Evolutionary conservation across 768 basidiomycete species (phyloP), one percentile per base, ranked within the genome.

Genomic region (Mycena pura): DNA sequence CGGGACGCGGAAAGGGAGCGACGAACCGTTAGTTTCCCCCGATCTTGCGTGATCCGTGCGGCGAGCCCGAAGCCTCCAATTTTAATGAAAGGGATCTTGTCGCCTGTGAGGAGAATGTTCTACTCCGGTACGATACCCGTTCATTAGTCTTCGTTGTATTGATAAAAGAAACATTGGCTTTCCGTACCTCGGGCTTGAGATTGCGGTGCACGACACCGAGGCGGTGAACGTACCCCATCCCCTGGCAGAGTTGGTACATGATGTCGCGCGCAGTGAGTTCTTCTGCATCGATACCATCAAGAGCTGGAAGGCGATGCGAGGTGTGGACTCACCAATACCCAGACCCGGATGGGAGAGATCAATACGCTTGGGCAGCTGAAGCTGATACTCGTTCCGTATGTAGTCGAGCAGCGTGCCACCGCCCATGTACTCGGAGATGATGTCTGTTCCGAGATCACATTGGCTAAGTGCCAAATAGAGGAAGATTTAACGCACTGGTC

Each of bases 211-310:
- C 52, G 31, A 61, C 36, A 2, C 60, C 53, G 7, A 28, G 52
- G 3, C 32, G 22, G 41, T 61, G 60, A n/a, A 61, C 9, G 36
- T 61, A 44, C 31, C 52, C 22, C 60, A 61, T 49, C 7, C 46
- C 60, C 21, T 61, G 60, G 21, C 39, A 47, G 31, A 61, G 45
- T 27, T 61, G 60, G 31, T 55, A 61, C 31, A 61, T 54, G 28
- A 61, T 55, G 8, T 61, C 60, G 24, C 60, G 60, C 14, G 29
- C 19, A 3, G n/a, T 15, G 2, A 49, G 3, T 27, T 61, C 60
- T 21, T 21, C 60, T 61, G 34, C 24, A 13, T 3, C 2, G n/a
- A 6, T 17, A 7, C 4, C 7, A 15, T 40, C 3, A n/a, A 22
- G 4, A 21, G 10, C 31, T 27, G 19, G 3, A 31, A 25, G 34